phyloP scores from a whole-genome alignment of 768 basidiomycete species.

The Suillus americanus region DNA sequence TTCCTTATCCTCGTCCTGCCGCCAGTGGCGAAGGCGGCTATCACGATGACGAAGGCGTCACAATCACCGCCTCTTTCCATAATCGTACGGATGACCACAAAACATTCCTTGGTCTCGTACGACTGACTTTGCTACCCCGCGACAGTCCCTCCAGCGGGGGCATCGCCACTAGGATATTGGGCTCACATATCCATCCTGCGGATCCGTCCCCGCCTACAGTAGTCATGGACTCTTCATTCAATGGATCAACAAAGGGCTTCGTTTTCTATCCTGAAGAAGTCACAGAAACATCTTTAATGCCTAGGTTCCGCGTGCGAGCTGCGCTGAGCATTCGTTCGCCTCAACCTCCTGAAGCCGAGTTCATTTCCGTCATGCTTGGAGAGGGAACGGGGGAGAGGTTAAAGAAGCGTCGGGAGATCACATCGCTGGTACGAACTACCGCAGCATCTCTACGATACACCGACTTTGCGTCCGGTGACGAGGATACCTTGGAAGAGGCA shows the following conservation, averaged over 20 bases:
- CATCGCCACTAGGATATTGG: slow-evolving; percentile 2
- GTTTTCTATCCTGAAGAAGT: slow-evolving; percentile 6
- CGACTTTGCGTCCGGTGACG: slow-evolving; percentile 4
- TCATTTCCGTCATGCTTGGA: slow-evolving; percentile 1
- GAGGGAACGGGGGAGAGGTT: slow-evolving; percentile 1
- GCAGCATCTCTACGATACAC: slow-evolving; percentile 5
- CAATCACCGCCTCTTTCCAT: slow-evolving; percentile 3
- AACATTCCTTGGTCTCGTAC: slow-evolving; percentile 5
- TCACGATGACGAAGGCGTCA: background rate
- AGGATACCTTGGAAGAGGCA: slow-evolving; percentile 4
- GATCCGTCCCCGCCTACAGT: slow-evolving; percentile 3
- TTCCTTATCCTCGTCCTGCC: background rate
- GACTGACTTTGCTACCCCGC: background rate
- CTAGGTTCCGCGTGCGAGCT: slow-evolving; percentile 1
- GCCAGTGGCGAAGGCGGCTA: background rate
- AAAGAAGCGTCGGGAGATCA: slow-evolving; percentile 6
- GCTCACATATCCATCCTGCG: background rate
- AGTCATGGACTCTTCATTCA: slow-evolving; percentile 4
- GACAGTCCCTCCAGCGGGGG: background rate
- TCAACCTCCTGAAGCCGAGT: slow-evolving; percentile 5
- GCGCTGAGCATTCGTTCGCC: slow-evolving; percentile 3
- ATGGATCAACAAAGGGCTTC: slow-evolving; percentile 2
- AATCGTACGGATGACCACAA: slow-evolving; percentile 5
- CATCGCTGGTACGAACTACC: background rate
- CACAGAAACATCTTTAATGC: slow-evolving; percentile 2